Conservation (phyloP, 768 basidiomycete genomes). For the Chalciporus piperatus region DNA sequence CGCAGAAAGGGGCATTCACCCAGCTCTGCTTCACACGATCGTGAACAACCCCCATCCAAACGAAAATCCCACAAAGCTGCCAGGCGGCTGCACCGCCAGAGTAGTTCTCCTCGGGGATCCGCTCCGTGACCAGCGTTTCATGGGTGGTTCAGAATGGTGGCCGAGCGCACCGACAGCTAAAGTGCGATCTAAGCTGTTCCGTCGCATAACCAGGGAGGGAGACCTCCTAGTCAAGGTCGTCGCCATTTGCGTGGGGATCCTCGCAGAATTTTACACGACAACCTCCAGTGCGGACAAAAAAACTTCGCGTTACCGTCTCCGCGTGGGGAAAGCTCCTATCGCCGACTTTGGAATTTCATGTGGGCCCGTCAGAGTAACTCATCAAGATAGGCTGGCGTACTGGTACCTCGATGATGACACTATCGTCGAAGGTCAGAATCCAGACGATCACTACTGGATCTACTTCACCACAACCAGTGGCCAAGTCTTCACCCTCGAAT, state of each 20-base stretch:
- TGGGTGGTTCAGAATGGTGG: constrained; percentile 32
- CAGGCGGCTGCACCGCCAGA: constrained; percentile 26
- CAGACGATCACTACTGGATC: constrained; percentile 48
- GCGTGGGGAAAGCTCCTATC: constrained; percentile 39
- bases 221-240: constrained; percentile 33
- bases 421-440: constrained; percentile 38
- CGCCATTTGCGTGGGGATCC: constrained; percentile 32
- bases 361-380: constrained; percentile 34
- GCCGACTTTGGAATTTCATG: constrained; percentile 44
- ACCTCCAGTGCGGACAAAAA: constrained; percentile 14
- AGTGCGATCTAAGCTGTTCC: constrained; percentile 28
- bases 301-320: constrained; percentile 33
- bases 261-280: constrained; percentile 42
- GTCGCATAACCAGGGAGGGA: constrained; percentile 29
- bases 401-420: constrained; percentile 16
- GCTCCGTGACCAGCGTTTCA: background rate
- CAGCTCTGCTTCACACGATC: constrained; percentile 28
- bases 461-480: constrained; percentile 45
- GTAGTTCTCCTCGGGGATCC: constrained; percentile 31
- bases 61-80: constrained; percentile 11
- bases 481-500: constrained; percentile 41
- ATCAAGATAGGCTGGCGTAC: constrained; percentile 38
- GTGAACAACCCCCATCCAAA: constrained; percentile 22
- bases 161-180: constrained; percentile 25
- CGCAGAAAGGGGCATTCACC: constrained; percentile 9